Conservation (phyloP, 2,329 filamentous ascomycete genomes). For the Verticillium longisporum region DNA sequence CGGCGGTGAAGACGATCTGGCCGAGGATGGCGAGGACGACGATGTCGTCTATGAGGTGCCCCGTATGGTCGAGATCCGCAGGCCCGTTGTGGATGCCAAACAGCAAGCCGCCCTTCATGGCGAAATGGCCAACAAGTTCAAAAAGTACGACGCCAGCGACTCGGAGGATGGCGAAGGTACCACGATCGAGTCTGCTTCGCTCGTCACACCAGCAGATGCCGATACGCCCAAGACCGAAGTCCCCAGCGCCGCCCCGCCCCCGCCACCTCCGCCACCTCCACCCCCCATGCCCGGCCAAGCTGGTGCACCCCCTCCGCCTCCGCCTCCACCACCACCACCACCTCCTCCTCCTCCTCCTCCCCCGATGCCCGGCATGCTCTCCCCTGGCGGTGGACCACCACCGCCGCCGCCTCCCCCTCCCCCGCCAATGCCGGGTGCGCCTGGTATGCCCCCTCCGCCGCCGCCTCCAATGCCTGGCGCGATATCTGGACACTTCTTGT, state of each 20-base stretch:
- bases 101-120: constrained; percentile 58
- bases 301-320: constrained; percentile 39
- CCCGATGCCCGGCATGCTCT: constrained; percentile 27
- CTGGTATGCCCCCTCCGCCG: constrained; percentile 41
- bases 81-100: constrained; percentile 59
- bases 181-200: constrained; percentile 66
- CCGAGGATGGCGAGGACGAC: constrained; percentile 45
- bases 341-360: too few relatives aligned
- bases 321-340: constrained; percentile 41
- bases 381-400: constrained; percentile 18
- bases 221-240: constrained; percentile 56
- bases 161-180: constrained; percentile 63
- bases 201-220: constrained; percentile 56
- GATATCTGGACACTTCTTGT: constrained; percentile 70
- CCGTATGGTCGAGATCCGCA: constrained; percentile 68
- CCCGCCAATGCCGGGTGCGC: constrained; percentile 33
- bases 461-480: constrained; percentile 61
- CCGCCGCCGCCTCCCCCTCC: constrained; percentile 29
- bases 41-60: constrained; percentile 71
- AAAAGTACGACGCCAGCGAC: constrained; percentile 66
- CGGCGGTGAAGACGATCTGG: constrained; percentile 33
- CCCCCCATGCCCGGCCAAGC: constrained; percentile 40
- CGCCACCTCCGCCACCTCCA: constrained; percentile 39
- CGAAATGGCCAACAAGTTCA: constrained; percentile 71
- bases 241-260: constrained; percentile 33